These are phyloP conservation scores for Nitzschia sp. DNA, from an alignment of 108 stramenopile genomes.

Conservation along the genomic window DNA sequence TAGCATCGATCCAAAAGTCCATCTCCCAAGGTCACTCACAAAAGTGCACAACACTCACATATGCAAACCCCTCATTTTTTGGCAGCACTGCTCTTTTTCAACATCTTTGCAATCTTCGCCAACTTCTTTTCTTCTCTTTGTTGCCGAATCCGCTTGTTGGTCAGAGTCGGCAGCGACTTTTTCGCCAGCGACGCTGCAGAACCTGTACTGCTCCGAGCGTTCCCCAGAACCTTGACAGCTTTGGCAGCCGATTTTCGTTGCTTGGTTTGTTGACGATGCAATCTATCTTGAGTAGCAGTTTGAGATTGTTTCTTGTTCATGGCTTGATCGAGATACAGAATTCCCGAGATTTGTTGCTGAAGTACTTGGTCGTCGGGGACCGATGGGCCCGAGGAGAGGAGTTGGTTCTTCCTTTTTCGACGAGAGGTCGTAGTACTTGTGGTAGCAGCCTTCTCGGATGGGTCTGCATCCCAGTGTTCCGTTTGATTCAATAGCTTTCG, in stretches of 20 bases:
- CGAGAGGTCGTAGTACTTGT: neutral
- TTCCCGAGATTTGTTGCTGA: slow-evolving; percentile 5
- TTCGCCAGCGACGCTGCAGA: neutral
- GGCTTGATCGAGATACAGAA: slow-evolving; percentile 21
- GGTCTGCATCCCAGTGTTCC: neutral
- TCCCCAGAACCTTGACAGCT: slow-evolving; percentile 19
- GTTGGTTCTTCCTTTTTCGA: neutral
- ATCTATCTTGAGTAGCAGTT: neutral
- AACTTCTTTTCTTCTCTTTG: slow-evolving; percentile 30
- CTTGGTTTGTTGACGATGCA: neutral
- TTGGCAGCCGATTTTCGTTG: neutral
- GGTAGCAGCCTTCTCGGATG: neutral
- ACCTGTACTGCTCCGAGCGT: slow-evolving; percentile 23
- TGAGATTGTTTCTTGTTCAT: slow-evolving; percentile 23
- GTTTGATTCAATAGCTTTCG: slow-evolving; percentile 26
- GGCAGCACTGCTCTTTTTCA: no score
- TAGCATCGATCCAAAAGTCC: no score
- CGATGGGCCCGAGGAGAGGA: neutral
- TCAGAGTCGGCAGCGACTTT: slow-evolving; percentile 22
- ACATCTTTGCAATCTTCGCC: slow-evolving; percentile 32
- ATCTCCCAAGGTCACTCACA: no score
- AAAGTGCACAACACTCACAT: no score
- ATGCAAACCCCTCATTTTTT: no score
- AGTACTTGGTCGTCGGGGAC: slow-evolving; percentile 4
- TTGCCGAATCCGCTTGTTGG: slow-evolving; percentile 35